Base-by-base conservation (phyloP, 2,329 filamentous ascomycete genomes). In the Ophiostoma himal-ulmi region DNA sequence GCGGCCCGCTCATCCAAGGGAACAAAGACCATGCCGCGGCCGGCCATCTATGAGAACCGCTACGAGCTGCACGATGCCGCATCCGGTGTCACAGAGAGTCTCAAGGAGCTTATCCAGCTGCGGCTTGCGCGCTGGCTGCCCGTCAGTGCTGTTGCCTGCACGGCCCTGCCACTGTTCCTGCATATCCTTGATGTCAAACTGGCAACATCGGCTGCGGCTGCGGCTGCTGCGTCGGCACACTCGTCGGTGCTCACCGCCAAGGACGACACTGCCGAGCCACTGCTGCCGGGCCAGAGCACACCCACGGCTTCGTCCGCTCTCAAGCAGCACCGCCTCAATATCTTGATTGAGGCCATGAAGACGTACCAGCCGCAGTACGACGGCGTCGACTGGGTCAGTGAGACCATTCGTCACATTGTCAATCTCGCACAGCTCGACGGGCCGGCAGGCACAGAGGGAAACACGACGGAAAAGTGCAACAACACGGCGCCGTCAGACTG, bases 311-410 rank as follows among this genome's bases (percentile, higher is more conserved):
- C 79, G 22, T 76, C 78, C 0, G 78, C 78, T 2, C 75, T 80
- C 4, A 83, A 82, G 72, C 81, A 82, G 72, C 80, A 82, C 68
- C 79, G 80, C 10, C 73, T 74, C 69, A 72, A 73, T 69, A 72
- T 74, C 6, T 68, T 74, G 5, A 73, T 74, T 34, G 72, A 74
- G 67, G 73, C 73, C 48, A 74, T 74, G 72, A 74, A 73, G 66
- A 72, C 73, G 22, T 74, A 74, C 71, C 73, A 74, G 67, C 73
- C 73, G 10, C 73, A 74, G 64, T 74, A 73, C 52, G 73, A 73
- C 48, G 72, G 71, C 13, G 72, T 74, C n/a, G 72, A 74, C 68
- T 72, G 70, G 70, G 68, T 74, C 68, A 74, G 73, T 68, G 70
- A 72, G 62, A 72, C 72, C 20, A 74, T 74, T 37, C 73, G 73